Evolutionary conservation across 1,139 yeast species (phyloP).

Genomic region (Taphrina confusa): DNA sequence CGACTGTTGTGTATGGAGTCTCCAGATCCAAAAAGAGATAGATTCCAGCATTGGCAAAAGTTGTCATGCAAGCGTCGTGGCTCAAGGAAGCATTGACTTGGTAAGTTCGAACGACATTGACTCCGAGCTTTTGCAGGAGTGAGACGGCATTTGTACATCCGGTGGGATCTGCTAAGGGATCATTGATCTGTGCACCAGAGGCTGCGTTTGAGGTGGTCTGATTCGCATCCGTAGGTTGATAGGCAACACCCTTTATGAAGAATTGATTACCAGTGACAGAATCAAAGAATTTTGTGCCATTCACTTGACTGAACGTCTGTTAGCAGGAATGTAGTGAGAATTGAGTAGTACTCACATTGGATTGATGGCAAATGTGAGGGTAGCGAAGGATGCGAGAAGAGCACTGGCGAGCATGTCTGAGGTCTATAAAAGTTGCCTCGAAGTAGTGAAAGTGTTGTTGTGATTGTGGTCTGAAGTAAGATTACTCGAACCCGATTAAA

Average conservation of each 20-base stretch:
- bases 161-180: conserved; percentile 72
- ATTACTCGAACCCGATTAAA: no score
- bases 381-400: conserved; percentile 19
- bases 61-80: conserved; percentile 88
- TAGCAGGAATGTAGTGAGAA: neutral
- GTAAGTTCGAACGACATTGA: conserved; percentile 82
- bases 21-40: conserved; percentile 88
- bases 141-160: conserved; percentile 73
- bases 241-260: conserved; percentile 75
- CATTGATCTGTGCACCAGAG: conserved; percentile 44
- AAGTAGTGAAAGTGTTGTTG: neutral
- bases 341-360: conserved; percentile 13
- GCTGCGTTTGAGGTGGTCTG: conserved; percentile 51
- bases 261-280: conserved; percentile 52
- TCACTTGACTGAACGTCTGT: conserved; percentile 20
- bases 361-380: conserved; percentile 30
- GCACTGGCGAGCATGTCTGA: conserved; percentile 14
- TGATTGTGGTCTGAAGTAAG: no score
- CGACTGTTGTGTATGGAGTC: conserved; percentile 83
- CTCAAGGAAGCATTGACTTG: conserved; percentile 78
- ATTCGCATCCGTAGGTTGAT: conserved; percentile 88
- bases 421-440: neutral
- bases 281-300: conserved; percentile 37
- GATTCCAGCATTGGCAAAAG: conserved; percentile 88
- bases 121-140: conserved; percentile 72